Evolutionary conservation across 2,329 filamentous ascomycete species (phyloP), one percentile per base, ranked within the genome.

Genomic region (Xylariaceae sp.): DNA sequence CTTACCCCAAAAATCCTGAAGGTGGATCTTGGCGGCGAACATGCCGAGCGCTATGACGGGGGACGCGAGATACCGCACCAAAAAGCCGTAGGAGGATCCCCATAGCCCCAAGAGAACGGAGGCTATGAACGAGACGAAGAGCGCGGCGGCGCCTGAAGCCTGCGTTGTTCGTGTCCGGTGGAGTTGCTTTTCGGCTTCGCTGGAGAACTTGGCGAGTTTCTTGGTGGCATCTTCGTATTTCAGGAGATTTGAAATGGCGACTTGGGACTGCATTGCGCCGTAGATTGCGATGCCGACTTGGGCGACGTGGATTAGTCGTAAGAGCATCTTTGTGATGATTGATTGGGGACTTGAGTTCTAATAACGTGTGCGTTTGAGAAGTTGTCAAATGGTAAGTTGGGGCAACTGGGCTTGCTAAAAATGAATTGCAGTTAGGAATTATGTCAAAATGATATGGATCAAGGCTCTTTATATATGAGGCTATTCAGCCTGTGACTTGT

Each of bases 151-250:
- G 10, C 64, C 68, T 34, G 64, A 62, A 2, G 64, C 63, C 48
- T 73, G 70, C 0, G 71, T 76, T 0, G 62, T 66, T 41, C 70
- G 62, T 3, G 72, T 75, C 54, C 67, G 67, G 53, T 66, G 58
- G 19, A 74, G 58, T 52, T 75, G 67, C 5, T 60, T 51, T 29
- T 60, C 67, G 6, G 69, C 71, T 32, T 65, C 64, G 22, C 64
- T 64, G 3, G 70, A 73, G 58, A 68, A 67, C 49, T 71, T 64
- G 7, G 72, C 71, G 14, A 68, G 64, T 51, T 69, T 72, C 54
- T 74, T 62, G 35, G 61, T 59, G 21, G 64, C 65, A n/a, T 66
- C 60, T 54, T 75, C 71, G 54, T 74, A 75, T 40, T 65, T 64
- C 23, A 61, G 64, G 4, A 75, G 65, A 45, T 71, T 71, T 29